phyloP scores from a whole-genome alignment of 2,329 filamentous ascomycete species.

The Trichothecium sympodiale region DNA sequence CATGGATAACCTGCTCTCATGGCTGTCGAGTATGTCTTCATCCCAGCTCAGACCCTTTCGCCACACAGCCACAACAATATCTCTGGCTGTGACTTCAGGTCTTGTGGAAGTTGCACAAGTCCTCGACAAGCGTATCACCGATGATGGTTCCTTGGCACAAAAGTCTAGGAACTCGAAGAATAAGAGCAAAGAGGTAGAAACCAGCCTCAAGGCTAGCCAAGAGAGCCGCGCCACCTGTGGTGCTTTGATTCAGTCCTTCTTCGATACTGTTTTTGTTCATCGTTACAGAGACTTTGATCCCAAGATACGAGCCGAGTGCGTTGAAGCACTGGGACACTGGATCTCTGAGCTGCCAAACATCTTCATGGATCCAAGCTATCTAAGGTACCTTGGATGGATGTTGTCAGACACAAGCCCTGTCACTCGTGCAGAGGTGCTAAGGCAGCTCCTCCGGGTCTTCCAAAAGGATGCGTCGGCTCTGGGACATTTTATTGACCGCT shows the following conservation, averaged over 20 bases:
- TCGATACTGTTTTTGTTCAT: conserved; percentile 89
- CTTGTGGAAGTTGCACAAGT: conserved; percentile 64
- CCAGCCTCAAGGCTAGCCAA: conserved; percentile 59
- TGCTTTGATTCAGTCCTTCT: conserved; percentile 69
- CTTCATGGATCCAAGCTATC: conserved; percentile 82
- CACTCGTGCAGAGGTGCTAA: conserved; percentile 76
- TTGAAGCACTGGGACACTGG: conserved; percentile 79
- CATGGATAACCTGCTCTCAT: conserved; percentile 80
- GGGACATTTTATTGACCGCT: conserved; percentile 87
- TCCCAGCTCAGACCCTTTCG: conserved; percentile 80
- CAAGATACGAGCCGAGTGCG: conserved; percentile 78
- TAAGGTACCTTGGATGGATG: conserved; percentile 93
- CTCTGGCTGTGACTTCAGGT: conserved; percentile 67
- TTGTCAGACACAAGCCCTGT: conserved; percentile 68
- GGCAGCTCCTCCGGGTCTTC: conserved; percentile 71
- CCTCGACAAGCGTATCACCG: conserved; percentile 62
- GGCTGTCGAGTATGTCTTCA: conserved; percentile 86
- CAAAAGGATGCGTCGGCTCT: conserved; percentile 72
- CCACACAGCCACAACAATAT: conserved; percentile 83
- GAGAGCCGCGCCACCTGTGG: conserved; percentile 59
- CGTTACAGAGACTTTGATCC: conserved; percentile 91
- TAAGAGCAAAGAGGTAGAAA: conserved; percentile 67
- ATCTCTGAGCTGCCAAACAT: conserved; percentile 73
- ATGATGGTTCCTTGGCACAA: conserved; percentile 67
- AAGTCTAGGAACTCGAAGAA: conserved; percentile 64